Evolutionary conservation across 2,329 filamentous ascomycete species (phyloP).

Genomic region (Cytospora piceicola): DNA sequence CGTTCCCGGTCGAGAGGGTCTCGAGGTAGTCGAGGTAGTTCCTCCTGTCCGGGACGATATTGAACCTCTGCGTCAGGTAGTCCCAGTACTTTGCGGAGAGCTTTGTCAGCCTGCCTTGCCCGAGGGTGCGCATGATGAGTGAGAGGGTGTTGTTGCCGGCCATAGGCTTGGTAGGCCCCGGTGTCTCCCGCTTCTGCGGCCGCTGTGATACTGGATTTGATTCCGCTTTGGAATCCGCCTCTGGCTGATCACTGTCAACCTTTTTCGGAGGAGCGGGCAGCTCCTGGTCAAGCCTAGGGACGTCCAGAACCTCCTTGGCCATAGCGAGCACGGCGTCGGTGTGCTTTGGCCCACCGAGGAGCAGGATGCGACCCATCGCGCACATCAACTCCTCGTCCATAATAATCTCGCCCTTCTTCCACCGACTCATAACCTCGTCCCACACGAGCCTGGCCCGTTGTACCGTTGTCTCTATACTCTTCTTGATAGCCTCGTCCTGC

Average conservation of each 20-base stretch:
- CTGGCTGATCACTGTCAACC: slow-evolving; percentile 30
- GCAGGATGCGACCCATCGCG: slow-evolving; percentile 79
- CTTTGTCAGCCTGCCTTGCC: slow-evolving; percentile 61
- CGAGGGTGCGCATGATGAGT: slow-evolving; percentile 68
- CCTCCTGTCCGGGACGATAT: slow-evolving; percentile 70
- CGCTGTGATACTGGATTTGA: background rate
- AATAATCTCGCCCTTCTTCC: slow-evolving; percentile 69
- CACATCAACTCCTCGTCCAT: slow-evolving; percentile 81
- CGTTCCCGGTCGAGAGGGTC: slow-evolving; percentile 66
- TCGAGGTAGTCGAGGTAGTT: slow-evolving; percentile 73
- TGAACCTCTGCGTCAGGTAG: slow-evolving; percentile 63
- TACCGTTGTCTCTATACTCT: slow-evolving; percentile 53
- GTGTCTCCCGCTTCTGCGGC: background rate
- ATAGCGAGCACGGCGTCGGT: slow-evolving; percentile 74
- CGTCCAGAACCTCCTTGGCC: slow-evolving; percentile 79
- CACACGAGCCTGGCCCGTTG: slow-evolving; percentile 75
- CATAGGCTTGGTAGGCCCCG: slow-evolving; percentile 19
- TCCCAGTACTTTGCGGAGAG: slow-evolving; percentile 81
- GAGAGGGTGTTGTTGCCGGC: slow-evolving; percentile 64
- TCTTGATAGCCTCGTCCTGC: slow-evolving; percentile 38
- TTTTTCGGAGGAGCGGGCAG: slow-evolving; percentile 33
- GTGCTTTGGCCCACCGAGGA: slow-evolving; percentile 66
- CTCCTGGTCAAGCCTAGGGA: slow-evolving; percentile 55
- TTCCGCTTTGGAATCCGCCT: background rate
- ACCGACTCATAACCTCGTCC: slow-evolving; percentile 77